These are phyloP conservation scores for Ampelocalamus luodianensis DNA, from an alignment of 176 grass and related monocot genomes.

Conservation along the genomic window DNA sequence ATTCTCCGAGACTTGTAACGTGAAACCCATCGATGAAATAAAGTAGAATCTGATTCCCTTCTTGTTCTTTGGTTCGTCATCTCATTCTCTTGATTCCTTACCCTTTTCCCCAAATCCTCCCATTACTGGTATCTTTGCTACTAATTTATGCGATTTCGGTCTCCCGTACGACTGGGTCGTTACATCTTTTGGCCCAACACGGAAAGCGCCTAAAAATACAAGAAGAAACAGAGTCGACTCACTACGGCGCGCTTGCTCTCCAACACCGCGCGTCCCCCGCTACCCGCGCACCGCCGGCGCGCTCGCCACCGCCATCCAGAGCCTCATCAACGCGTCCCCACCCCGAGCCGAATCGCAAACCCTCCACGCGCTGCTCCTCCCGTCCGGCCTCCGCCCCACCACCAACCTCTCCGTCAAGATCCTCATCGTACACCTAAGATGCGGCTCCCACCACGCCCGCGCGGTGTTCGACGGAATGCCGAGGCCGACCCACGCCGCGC, in stretches of 20 bases:
- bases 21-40: too few relatives aligned
- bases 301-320: slow-evolving; percentile 58
- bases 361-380: slow-evolving; percentile 70
- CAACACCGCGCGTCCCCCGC: slow-evolving; percentile 22
- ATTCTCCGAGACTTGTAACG: too few relatives aligned
- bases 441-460: slow-evolving; percentile 64
- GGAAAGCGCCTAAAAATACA: not conserved
- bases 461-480: slow-evolving; percentile 74
- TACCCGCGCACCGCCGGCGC: slow-evolving; percentile 40
- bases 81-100: too few relatives aligned
- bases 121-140: too few relatives aligned
- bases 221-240: not conserved
- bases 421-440: slow-evolving; percentile 66
- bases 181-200: not conserved
- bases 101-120: too few relatives aligned
- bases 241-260: not conserved
- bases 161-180: too few relatives aligned
- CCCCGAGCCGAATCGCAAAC: slow-evolving; percentile 49
- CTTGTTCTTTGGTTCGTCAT: too few relatives aligned
- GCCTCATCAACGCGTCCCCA: slow-evolving; percentile 53
- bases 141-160: too few relatives aligned
- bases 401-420: slow-evolving; percentile 66
- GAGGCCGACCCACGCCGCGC: slow-evolving; percentile 46
- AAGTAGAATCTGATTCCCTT: too few relatives aligned
- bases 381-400: slow-evolving; percentile 43